Base-by-base conservation (phyloP, 2,329 filamentous ascomycete genomes). In the Arthrinium phaeospermum region DNA sequence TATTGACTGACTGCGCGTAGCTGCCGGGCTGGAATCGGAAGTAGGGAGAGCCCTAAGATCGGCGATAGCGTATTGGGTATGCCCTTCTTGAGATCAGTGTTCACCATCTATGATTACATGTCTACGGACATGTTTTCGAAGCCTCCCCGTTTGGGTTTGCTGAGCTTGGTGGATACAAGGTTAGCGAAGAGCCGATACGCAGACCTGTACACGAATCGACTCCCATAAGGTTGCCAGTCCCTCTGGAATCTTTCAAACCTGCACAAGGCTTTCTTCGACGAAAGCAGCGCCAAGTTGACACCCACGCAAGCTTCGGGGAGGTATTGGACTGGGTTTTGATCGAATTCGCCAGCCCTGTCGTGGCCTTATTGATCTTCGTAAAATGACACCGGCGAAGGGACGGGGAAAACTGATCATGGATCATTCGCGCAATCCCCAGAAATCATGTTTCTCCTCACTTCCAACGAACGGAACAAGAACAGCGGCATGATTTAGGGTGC, bases 71-170 rank as follows among this genome's bases (percentile, higher is more conserved):
- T 71, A 10, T 24, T 71, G 34, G 69, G 69, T 16, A 53, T 67
- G n/a, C 53, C 69, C 4, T 71, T 71, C 27, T 57, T 71, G 22
- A 53, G 53, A 30, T 71, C 57, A 13, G 69, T 71, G 10, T 67
- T 71, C 37, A 57, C 53, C 3, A 57, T 71, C 7, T 71, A 46
- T n/a, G 69, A 71, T 37, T 71, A 71, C 24, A 57, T 67, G 22
- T 64, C 69, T 6, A 24, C 51, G 14, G 44, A 71, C 51, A 71
- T 71, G 69, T 47, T 37, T 49, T 67, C 53, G 27, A 57, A 64
- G n/a, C 16, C 19, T 27, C 57, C 69, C 0, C 69, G 69, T 1
- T n/a, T 71, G 4, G 69, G 69, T 22, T 41, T 71, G 53, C 19
- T 57, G 16, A 71, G 51, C 27, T 16, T 67, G 24, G 69, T 71